phyloP scores from a whole-genome alignment of 495 filamentous ascomycete genomes.

The Penicillium cinerascens region DNA sequence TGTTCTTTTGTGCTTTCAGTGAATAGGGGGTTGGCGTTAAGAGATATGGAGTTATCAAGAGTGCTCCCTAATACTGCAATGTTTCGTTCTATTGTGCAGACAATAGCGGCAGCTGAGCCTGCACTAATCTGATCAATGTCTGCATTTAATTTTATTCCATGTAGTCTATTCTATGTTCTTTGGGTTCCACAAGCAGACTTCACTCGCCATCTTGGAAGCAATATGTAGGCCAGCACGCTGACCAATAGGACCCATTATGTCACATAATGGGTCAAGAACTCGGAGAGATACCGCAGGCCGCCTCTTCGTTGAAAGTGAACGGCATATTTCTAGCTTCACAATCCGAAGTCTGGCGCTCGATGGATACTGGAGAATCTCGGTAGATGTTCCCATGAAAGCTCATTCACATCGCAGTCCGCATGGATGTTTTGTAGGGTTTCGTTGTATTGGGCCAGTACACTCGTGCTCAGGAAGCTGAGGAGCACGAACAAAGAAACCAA shows the following conservation, averaged over 20 bases:
- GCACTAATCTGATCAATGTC: not conserved
- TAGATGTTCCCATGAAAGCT: not conserved
- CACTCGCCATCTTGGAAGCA: too few relatives aligned
- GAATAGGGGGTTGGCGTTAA: not conserved
- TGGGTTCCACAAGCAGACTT: not conserved
- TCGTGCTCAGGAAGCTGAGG: not conserved
- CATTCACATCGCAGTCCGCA: constrained; percentile 4
- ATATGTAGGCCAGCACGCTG: too few relatives aligned
- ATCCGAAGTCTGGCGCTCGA: not conserved
- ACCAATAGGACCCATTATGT: too few relatives aligned
- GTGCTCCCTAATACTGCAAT: not conserved
- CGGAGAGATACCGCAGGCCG: not conserved
- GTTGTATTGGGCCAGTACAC: not conserved
- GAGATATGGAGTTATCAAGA: not conserved
- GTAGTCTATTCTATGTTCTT: not conserved
- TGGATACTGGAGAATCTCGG: not conserved
- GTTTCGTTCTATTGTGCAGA: not conserved
- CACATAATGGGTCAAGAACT: too few relatives aligned
- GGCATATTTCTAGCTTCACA: constrained; percentile 5
- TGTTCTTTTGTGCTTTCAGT: not conserved
- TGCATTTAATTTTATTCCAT: not conserved
- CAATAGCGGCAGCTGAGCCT: not conserved
- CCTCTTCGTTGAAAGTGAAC: not conserved
- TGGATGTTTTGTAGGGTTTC: not conserved
- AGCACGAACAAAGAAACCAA: not conserved